Conservation (phyloP, 106 monocot species). For the Acorus calamus region DNA sequence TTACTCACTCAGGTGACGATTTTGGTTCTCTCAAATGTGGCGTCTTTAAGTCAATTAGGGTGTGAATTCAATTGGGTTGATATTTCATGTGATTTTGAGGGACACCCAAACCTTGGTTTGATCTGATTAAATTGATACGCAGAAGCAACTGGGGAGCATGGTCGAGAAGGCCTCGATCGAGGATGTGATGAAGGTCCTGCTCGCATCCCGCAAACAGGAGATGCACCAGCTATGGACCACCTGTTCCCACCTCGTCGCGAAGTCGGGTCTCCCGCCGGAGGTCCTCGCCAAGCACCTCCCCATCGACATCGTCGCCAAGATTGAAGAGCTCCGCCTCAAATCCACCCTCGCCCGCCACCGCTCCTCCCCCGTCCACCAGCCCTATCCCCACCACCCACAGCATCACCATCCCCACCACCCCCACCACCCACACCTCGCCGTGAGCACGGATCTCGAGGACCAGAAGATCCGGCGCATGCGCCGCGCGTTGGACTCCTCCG, state of each 20-base stretch:
- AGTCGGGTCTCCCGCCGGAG: conserved; percentile 91
- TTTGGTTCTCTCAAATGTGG: too few species aligned
- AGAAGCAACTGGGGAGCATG: conserved; percentile 82
- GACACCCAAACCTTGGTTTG: too few species aligned
- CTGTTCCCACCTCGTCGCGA: conserved; percentile 86
- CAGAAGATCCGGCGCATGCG: conserved; percentile 95
- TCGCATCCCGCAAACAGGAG: conserved; percentile 85
- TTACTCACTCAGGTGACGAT: conserved; percentile 55
- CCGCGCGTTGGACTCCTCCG: conserved; percentile 83
- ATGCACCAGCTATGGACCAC: conserved; percentile 85
- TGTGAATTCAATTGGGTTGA: too few species aligned
- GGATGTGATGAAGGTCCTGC: conserved; percentile 92
- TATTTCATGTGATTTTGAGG: too few species aligned
- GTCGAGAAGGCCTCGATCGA: conserved; percentile 92
- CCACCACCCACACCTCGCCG: conserved; percentile 4
- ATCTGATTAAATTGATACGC: not conserved
- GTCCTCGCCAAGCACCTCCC: conserved; percentile 93
- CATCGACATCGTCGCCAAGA: conserved; percentile 68
- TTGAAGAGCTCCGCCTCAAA: conserved; percentile 80
- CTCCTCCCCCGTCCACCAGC: conserved; percentile 14
- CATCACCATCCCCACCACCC: conserved; percentile 28
- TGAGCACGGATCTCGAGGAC: conserved; percentile 37
- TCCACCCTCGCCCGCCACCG: conserved; percentile 49
- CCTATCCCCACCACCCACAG: conserved; percentile 10
- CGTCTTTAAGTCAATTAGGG: too few species aligned